Percentiles rank a stretch among this genome's conserved stretches.
These are phyloP conservation scores for Phialophora chinensis DNA, from an alignment of 2,329 filamentous ascomycete genomes.

Conservation along the genomic window DNA sequence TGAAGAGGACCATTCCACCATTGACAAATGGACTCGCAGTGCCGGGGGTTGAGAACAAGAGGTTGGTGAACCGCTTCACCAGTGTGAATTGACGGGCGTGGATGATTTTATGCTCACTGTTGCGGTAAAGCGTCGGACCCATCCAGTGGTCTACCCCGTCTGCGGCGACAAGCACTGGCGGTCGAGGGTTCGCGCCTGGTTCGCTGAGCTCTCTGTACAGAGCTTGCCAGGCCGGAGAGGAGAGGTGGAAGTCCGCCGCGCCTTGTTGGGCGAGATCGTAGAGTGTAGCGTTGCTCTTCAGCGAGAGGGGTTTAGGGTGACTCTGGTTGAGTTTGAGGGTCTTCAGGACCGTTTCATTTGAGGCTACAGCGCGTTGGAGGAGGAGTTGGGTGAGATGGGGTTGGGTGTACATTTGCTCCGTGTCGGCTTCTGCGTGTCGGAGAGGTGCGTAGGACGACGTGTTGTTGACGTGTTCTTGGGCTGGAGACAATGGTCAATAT, in stretches of 20 bases:
- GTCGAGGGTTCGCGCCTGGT: slow-evolving; percentile 55
- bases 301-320: slow-evolving; percentile 64
- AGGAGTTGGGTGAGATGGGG: slow-evolving; percentile 76
- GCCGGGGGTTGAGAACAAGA: slow-evolving; percentile 67
- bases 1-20: slow-evolving; percentile 78
- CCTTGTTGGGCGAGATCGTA: slow-evolving; percentile 71
- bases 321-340: slow-evolving; percentile 57
- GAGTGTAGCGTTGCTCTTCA: slow-evolving; percentile 64
- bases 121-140: slow-evolving; percentile 76
- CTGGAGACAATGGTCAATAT: slow-evolving; percentile 51
- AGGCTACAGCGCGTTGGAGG: slow-evolving; percentile 72
- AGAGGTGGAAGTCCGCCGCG: slow-evolving; percentile 74
- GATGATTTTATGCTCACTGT: slow-evolving; percentile 71
- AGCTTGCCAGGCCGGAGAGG: slow-evolving; percentile 80
- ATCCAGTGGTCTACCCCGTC: slow-evolving; percentile 85
- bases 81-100: slow-evolving; percentile 86
- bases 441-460: slow-evolving; percentile 80
- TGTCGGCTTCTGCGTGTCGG: slow-evolving; percentile 43
- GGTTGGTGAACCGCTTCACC: slow-evolving; percentile 74
- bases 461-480: slow-evolving; percentile 79
- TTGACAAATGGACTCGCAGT: slow-evolving; percentile 60
- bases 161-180: slow-evolving; percentile 73
- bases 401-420: slow-evolving; percentile 71
- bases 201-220: slow-evolving; percentile 78
- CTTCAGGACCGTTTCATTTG: slow-evolving; percentile 71